Conservation (phyloP, 2,329 filamentous ascomycete species). For the Arachnomyces sp. region DNA sequence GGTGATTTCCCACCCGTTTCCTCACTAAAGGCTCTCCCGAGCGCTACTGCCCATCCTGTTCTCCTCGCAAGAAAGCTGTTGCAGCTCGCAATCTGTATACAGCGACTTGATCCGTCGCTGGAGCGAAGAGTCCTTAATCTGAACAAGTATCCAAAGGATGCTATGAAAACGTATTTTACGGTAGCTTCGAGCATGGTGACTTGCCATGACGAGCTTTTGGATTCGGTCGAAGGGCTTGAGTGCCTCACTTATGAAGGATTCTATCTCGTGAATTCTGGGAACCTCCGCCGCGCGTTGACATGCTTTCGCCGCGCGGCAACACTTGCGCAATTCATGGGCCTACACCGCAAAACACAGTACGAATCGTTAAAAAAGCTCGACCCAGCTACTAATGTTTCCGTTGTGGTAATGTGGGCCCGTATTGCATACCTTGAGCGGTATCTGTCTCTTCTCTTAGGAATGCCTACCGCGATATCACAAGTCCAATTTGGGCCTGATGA, state of each 20-base stretch:
- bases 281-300: slow-evolving; percentile 34
- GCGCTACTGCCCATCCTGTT: slow-evolving; percentile 44
- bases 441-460: slow-evolving; percentile 34
- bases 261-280: slow-evolving; percentile 32
- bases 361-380: no score
- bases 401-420: slow-evolving; percentile 29
- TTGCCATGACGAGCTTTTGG: slow-evolving; percentile 30
- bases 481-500: no score
- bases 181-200: slow-evolving; percentile 26
- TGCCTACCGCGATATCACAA: slow-evolving; percentile 30
- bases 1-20: no score
- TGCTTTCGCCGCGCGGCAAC: slow-evolving; percentile 30
- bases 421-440: slow-evolving; percentile 31
- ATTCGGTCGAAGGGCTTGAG: slow-evolving; percentile 33
- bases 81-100: slow-evolving; percentile 39
- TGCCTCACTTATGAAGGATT: slow-evolving; percentile 36
- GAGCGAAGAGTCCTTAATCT: slow-evolving; percentile 12
- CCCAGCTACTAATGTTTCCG: slow-evolving; percentile 16
- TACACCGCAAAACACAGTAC: no score
- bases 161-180: slow-evolving; percentile 24
- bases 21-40: no score
- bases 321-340: slow-evolving; percentile 35
- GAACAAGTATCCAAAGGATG: slow-evolving; percentile 3
- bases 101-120: slow-evolving; percentile 35
- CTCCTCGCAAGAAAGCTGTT: slow-evolving; percentile 43